phyloP scores from a whole-genome alignment of 306 rosid genomes.

The Citrullus colocynthis region DNA sequence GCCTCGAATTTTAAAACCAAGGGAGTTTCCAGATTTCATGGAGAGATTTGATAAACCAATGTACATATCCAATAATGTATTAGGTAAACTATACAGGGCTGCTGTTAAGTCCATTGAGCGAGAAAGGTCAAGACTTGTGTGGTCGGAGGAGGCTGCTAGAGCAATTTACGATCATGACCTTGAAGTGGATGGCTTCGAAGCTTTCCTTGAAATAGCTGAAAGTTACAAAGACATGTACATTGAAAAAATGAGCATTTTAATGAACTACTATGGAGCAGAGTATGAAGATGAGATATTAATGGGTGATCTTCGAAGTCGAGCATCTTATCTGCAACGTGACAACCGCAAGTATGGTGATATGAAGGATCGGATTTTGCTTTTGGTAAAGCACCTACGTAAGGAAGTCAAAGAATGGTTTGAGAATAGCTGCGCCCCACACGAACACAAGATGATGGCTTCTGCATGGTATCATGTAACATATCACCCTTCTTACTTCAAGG shows the following conservation, averaged over 20 bases:
- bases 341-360: slow-evolving; percentile 58
- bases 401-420: slow-evolving; percentile 73
- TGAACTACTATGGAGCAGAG: slow-evolving; percentile 54
- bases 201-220: slow-evolving; percentile 38
- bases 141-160: slow-evolving; percentile 41
- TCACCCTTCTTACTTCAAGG: slow-evolving; percentile 30
- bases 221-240: slow-evolving; percentile 48
- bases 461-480: slow-evolving; percentile 91
- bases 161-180: slow-evolving; percentile 47
- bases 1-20: slow-evolving; percentile 64
- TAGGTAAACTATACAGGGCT: slow-evolving; percentile 68
- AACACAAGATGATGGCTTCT: slow-evolving; percentile 44
- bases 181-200: slow-evolving; percentile 53
- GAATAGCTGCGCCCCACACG: slow-evolving; percentile 27
- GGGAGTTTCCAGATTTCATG: slow-evolving; percentile 81
- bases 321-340: slow-evolving; percentile 73
- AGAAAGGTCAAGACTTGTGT: slow-evolving; percentile 19
- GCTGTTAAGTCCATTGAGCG: slow-evolving; percentile 19
- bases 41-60: slow-evolving; percentile 64
- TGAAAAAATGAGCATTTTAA: slow-evolving; percentile 42
- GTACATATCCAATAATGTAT: slow-evolving; percentile 53
- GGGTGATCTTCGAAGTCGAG: slow-evolving; percentile 52
- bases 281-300: slow-evolving; percentile 69
- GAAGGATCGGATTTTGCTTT: slow-evolving; percentile 62
- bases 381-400: slow-evolving; percentile 40